Evolutionary conservation across 441 rosid species (phyloP).

Genomic region (Viola pubescens): DNA sequence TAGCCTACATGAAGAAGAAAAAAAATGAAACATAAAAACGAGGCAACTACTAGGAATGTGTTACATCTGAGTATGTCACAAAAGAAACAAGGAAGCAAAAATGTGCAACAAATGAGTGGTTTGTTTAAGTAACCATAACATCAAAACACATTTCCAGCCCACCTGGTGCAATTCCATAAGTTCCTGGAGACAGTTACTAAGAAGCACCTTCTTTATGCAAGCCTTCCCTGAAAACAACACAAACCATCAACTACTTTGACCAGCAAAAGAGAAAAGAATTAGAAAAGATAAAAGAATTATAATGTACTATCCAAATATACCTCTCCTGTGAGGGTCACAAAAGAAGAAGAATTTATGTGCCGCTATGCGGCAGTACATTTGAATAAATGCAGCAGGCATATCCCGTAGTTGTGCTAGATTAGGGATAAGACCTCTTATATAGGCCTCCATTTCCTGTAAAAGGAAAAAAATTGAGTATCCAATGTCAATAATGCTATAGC

Average conservation of each 20-base stretch:
- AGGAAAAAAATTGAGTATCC: conserved; percentile 12
- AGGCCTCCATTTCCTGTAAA: conserved; percentile 94
- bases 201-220: conserved; percentile 92
- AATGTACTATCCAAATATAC: conserved; percentile 21
- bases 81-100: background rate
- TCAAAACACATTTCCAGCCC: conserved; percentile 9
- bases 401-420: conserved; percentile 91
- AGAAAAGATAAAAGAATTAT: background rate
- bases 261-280: background rate
- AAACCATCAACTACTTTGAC: conserved; percentile 11
- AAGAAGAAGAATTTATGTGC: conserved; percentile 98
- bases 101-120: background rate
- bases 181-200: conserved; percentile 97
- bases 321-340: conserved; percentile 97
- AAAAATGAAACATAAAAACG: no score
- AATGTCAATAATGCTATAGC: background rate
- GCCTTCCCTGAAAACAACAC: conserved; percentile 61
- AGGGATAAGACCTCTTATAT: conserved; percentile 92
- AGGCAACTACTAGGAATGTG: background rate
- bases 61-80: background rate
- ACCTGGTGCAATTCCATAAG: conserved; percentile 99
- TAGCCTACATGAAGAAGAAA: no score
- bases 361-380: conserved; percentile 95
- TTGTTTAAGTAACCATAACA: background rate
- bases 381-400: conserved; percentile 76